phyloP scores from a whole-genome alignment of 331 rosid genomes.

The Pyracantha coccinea region DNA sequence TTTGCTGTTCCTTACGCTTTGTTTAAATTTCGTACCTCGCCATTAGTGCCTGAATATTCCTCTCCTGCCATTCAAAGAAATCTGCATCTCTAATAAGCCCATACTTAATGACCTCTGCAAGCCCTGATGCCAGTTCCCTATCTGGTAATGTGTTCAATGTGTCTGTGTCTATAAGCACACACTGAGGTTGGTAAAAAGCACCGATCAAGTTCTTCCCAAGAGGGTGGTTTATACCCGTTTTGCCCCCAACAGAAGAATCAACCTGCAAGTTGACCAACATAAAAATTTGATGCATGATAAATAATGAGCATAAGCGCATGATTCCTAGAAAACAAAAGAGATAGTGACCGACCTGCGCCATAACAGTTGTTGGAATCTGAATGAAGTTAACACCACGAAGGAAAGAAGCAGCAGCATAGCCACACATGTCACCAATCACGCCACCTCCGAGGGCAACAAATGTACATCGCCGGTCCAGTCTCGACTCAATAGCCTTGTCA shows the following conservation, averaged over 20 bases:
- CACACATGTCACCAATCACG: constrained; percentile 97
- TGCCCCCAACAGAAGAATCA: constrained; percentile 99
- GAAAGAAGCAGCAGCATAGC: constrained; percentile 84
- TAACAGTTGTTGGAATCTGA: constrained; percentile 95
- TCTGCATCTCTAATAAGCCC: constrained; percentile 91
- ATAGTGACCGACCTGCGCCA: constrained; percentile 27
- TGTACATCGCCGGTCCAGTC: constrained; percentile 71
- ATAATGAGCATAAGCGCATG: neutral
- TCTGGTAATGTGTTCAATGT: constrained; percentile 76
- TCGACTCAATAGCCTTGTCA: constrained; percentile 85
- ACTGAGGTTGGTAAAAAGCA: constrained; percentile 92
- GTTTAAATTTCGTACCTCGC: constrained; percentile 44
- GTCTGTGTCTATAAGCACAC: constrained; percentile 89
- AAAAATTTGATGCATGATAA: neutral
- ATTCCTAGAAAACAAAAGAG: neutral
- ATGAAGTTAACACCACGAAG: constrained; percentile 97
- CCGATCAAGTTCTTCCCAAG: constrained; percentile 96
- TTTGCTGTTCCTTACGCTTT: neutral
- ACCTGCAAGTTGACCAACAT: constrained; percentile 40
- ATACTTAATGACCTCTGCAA: constrained; percentile 89
- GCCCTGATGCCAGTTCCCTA: constrained; percentile 85
- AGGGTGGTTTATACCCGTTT: constrained; percentile 90
- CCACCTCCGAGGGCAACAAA: constrained; percentile 99
- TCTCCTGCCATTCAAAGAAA: constrained; percentile 97
- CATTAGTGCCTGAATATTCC: constrained; percentile 65